Evolutionary conservation across 495 filamentous ascomycete species (phyloP).

Genomic region (Amphirosellinia nigrospora): DNA sequence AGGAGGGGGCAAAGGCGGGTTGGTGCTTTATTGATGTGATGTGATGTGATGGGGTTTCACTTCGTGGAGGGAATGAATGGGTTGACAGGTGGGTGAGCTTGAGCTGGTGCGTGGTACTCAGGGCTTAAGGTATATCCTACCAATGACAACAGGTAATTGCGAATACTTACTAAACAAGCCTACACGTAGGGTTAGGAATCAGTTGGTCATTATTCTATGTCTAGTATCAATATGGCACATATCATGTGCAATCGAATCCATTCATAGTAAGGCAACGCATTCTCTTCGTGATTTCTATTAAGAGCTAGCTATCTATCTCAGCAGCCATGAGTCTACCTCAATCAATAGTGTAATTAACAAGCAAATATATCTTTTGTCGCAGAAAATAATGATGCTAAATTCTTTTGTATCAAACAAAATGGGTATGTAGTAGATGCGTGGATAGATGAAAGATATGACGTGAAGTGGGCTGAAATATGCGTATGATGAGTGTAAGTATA

Average conservation of each 20-base stretch:
- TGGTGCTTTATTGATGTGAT: constrained; percentile 25
- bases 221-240: neutral
- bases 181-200: too few species aligned
- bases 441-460: neutral
- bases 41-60: neutral
- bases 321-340: neutral
- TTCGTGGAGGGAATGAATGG: neutral
- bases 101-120: neutral
- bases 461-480: neutral
- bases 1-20: neutral
- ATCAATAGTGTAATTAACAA: neutral
- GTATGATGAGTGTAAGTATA: neutral
- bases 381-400: neutral
- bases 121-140: neutral
- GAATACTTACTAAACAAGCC: too few species aligned
- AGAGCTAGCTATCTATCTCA: neutral
- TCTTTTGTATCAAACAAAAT: neutral
- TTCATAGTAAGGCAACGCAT: neutral
- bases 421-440: neutral
- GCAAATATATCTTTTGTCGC: too few species aligned
- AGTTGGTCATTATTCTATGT: too few species aligned
- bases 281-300: constrained; percentile 4
- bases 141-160: neutral
- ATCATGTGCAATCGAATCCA: neutral
- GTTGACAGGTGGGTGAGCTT: neutral